A percentile compares a stretch with the other conserved stretches of the same genome.
phyloP scores from a whole-genome alignment of 768 basidiomycete genomes.

The Royoungia palumana region DNA sequence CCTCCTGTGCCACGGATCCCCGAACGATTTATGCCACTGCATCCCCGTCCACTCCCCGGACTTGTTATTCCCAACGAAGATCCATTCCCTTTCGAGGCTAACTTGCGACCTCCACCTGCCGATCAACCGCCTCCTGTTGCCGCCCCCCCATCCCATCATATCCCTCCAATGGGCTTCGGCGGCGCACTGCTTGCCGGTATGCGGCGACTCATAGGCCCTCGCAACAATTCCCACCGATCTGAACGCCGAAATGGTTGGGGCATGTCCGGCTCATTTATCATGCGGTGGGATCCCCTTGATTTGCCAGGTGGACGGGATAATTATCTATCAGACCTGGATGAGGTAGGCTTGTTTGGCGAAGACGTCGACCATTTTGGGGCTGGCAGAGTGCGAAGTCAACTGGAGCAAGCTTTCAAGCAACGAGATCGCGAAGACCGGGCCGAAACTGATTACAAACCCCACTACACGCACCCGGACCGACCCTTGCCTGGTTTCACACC shows the following conservation, averaged over 20 bases:
- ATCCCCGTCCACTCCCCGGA: conserved; percentile 35
- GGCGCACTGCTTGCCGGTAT: conserved; percentile 54
- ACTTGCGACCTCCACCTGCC: conserved; percentile 22
- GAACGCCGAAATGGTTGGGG: conserved; percentile 22
- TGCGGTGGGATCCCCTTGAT: conserved; percentile 32
- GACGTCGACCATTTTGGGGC: conserved; percentile 3
- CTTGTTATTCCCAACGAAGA: conserved; percentile 48
- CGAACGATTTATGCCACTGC: conserved; percentile 38
- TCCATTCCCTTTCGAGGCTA: conserved; percentile 52
- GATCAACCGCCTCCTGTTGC: conserved; percentile 31
- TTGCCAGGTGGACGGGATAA: conserved; percentile 13
- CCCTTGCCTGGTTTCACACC: conserved; percentile 63
- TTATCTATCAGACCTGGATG: conserved; percentile 15
- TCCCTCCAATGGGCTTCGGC: conserved; percentile 62
- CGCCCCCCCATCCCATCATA: conserved; percentile 51
- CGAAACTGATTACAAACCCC: conserved; percentile 47
- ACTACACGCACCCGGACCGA: conserved; percentile 62
- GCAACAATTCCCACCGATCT: conserved; percentile 5
- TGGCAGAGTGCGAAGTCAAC: conserved; percentile 16
- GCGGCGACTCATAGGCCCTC: conserved; percentile 25
- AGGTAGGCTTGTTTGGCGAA: conserved; percentile 16
- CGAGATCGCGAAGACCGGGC: conserved; percentile 10
- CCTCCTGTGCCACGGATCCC: conserved; percentile 59
- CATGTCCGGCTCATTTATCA: conserved; percentile 25
- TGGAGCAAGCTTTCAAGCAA: conserved; percentile 25